Base-by-base conservation (phyloP, 75 land plant genomes). In the Pinus taeda region DNA sequence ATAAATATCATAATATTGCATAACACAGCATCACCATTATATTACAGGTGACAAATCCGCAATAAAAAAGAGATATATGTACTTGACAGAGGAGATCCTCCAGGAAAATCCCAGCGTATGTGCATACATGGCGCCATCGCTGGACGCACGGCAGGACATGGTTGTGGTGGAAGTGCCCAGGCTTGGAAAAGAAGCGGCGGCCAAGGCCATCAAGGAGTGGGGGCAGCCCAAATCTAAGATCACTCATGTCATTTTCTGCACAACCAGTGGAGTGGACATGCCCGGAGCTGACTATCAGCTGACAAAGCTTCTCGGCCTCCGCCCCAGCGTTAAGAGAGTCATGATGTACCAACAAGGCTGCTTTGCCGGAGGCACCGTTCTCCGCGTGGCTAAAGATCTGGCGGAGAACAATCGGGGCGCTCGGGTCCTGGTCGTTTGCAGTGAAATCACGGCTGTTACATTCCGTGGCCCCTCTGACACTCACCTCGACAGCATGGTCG, bases 251-350 rank as follows among this genome's bases (percentile, higher is more conserved):
- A 76, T 88, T 66, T 80, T 85, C 57, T 84, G 79, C 73, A 80
- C 82, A 58, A 85, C 87, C 49, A 85, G 82, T 58, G 77, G 81
- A 57, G 77, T 81, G 0, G 85, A 87, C 82, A 85, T 88, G 88
- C 90, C 90, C 33, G 88, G 90, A 0, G 85, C 88, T 24, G 90
- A 88, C 57, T 82, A 75, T 77, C 82, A 78, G n/a, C 87, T 87
- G 57, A 66, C 81, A 33, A 87, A 84, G 81, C 87, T 87, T 65
- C 78, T 87, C 5, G 84, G 87, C 65, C 84, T 87, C 60, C 73
- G 74, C 76, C 81, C 84, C 37, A 39, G 42, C 20, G 82, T 81
- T 58, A 81, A 87, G 75, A 73, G 88, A 59, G 56, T 81, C 79
- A 84, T 84, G 86, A 60, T 83, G 74, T 81, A 78, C 81, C 86